Base-by-base conservation (phyloP, 2,329 filamentous ascomycete genomes). In the Fusarium tuaranense region DNA sequence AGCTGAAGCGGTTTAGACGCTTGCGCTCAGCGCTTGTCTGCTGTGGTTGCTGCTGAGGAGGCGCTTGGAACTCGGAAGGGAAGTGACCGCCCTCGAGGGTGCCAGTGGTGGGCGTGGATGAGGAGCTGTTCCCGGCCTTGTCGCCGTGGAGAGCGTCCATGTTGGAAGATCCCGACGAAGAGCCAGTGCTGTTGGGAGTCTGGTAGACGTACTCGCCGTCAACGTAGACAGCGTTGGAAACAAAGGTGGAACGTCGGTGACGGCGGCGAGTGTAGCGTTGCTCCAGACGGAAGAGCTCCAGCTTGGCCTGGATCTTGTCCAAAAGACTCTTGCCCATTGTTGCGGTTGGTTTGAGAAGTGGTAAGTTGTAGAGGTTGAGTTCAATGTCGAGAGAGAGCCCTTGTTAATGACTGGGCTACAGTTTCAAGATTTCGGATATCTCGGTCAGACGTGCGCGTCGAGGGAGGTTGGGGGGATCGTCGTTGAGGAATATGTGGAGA, bases 181-280 rank as follows among this genome's bases (percentile, higher is more conserved):
- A 90, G 66, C 89, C 89, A 1, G 89, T 91, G 63, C 86, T 86
- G 83, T 84, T 88, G 73, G 90, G 89, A 0, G 88, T 90, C 80
- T 91, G 88, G 88, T 95, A 97, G 83, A 98, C 88, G 86, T 98
- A 98, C 87, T 98, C 96, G 84, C 95, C 97, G 82, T 98, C 94
- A 75, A 98, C 93, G 84, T 98, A 98, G 82, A 94, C 90, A 34
- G 95, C 96, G 80, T 94, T 95, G 81, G 94, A 95, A 81, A 93
- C 92, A 83, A 97, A 98, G 70, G 94, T 97, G 65, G 92, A 95
- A 82, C 96, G 94, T 78, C 96, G 94, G 79, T 91, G 85, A 80
- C 96, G 95, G 82, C 95, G 93, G 80, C 93, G 93, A 62, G 95
- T 97, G 88, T 98, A 98, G 79, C 95, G 93, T 86, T 98, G 93